A percentile compares a stretch with the other conserved stretches of the same genome.
Evolutionary conservation across 768 basidiomycete genomes (phyloP).

Genomic region (Thelephora ganbajun): DNA sequence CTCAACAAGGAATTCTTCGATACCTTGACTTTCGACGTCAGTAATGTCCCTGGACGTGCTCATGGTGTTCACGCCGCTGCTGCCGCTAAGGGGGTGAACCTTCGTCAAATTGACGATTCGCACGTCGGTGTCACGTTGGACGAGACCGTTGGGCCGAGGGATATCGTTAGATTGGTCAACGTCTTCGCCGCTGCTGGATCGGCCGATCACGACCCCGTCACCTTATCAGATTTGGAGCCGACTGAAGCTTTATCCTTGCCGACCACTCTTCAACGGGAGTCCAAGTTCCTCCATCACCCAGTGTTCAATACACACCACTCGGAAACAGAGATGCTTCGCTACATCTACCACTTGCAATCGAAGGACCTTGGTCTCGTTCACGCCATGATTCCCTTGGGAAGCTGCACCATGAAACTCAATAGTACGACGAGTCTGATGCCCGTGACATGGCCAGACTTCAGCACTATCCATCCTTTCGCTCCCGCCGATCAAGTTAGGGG

Average conservation of each 20-base stretch:
- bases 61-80: conserved; percentile 59
- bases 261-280: conserved; percentile 39
- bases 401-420: conserved; percentile 98
- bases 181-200: conserved; percentile 64
- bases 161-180: conserved; percentile 66
- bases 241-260: conserved; percentile 40
- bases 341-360: conserved; percentile 84
- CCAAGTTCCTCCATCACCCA: conserved; percentile 67
- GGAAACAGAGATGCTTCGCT: conserved; percentile 97
- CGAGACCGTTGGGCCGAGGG: conserved; percentile 69
- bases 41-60: conserved; percentile 38
- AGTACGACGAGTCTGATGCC: conserved; percentile 97
- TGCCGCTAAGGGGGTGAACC: conserved; percentile 56
- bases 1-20: conserved; percentile 80
- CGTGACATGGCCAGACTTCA: conserved; percentile 88
- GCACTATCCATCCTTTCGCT: conserved; percentile 83
- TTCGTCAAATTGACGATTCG: conserved; percentile 61
- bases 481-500: conserved; percentile 84
- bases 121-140: conserved; percentile 85
- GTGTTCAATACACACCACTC: conserved; percentile 97
- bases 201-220: conserved; percentile 21
- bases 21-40: conserved; percentile 71
- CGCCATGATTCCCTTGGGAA: conserved; percentile 91
- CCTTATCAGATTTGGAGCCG: conserved; percentile 27
- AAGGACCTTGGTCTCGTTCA: conserved; percentile 94